Conservation (phyloP, 1,139 yeast genomes). For the Yamadazyma friedrichii region DNA sequence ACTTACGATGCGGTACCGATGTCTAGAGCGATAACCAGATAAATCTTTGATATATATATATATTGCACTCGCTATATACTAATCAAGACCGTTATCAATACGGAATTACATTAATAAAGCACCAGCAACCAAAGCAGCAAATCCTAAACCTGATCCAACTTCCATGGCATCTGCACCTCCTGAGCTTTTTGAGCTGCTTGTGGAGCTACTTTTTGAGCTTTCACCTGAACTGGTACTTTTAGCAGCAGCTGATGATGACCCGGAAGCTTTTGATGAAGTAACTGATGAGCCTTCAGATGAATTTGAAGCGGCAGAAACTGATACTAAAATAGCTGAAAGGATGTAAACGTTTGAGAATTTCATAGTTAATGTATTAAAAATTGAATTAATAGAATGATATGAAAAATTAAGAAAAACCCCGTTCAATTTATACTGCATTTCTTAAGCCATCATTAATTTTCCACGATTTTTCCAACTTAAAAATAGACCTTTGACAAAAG, state of each 20-base stretch:
- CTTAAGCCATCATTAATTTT: no score
- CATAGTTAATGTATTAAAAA: conserved; percentile 11
- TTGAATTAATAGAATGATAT: background rate
- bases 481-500: background rate
- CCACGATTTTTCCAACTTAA: no score
- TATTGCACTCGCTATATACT: no score
- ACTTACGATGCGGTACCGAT: no score
- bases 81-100: background rate
- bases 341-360: conserved; percentile 16
- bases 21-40: no score
- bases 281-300: conserved; percentile 10
- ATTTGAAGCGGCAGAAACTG: conserved; percentile 15
- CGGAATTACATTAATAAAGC: conserved; percentile 13
- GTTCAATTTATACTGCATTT: conserved; percentile 1
- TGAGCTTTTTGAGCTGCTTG: conserved; percentile 21
- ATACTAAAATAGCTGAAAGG: conserved; percentile 14
- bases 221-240: conserved; percentile 21
- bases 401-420: background rate
- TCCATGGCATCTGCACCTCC: conserved; percentile 13
- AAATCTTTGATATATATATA: background rate
- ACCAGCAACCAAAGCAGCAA: conserved; percentile 16
- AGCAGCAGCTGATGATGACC: no score
- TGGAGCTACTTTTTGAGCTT: conserved; percentile 18
- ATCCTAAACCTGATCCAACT: conserved; percentile 15
- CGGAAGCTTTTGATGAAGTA: background rate